A percentile compares a stretch with the other conserved stretches of the same genome.
Evolutionary conservation across 2,329 filamentous ascomycete genomes (phyloP).

Genomic region (Gyromitra esculenta): DNA sequence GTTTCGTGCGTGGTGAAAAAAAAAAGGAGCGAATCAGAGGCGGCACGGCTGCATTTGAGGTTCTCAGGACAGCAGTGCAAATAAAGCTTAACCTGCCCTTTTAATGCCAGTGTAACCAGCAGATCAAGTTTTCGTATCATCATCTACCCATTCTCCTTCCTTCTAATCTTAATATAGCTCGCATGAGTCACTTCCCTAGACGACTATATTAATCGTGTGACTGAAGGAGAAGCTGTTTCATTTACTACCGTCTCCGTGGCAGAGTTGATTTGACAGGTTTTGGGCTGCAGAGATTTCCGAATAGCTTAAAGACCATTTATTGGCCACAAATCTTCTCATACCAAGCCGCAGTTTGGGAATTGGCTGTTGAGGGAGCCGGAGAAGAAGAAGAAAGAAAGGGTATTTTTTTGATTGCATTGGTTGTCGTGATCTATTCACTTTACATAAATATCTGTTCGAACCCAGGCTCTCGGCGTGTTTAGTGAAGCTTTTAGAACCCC

Average conservation of each 20-base stretch:
- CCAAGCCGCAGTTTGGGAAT: background rate
- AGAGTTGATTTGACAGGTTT: background rate
- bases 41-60: background rate
- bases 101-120: background rate
- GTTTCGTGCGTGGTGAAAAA: constrained; percentile 2
- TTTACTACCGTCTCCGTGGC: no score
- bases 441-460: constrained; percentile 15
- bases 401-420: background rate
- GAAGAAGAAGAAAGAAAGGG: no score
- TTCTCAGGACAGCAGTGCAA: background rate
- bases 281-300: background rate
- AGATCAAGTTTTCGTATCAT: background rate
- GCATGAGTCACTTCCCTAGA: no score
- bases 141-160: no score
- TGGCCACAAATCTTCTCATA: background rate
- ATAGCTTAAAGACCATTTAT: background rate
- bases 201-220: no score
- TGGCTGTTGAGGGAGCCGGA: background rate
- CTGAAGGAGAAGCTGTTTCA: no score
- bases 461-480: background rate
- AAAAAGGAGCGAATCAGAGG: constrained; percentile 5
- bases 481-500: background rate
- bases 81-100: background rate
- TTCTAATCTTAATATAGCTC: no score
- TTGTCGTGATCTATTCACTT: background rate